These are phyloP conservation scores for Colletotrichum scovillei DNA, from an alignment of 2,329 filamentous ascomycete species.

Conservation along the genomic window DNA sequence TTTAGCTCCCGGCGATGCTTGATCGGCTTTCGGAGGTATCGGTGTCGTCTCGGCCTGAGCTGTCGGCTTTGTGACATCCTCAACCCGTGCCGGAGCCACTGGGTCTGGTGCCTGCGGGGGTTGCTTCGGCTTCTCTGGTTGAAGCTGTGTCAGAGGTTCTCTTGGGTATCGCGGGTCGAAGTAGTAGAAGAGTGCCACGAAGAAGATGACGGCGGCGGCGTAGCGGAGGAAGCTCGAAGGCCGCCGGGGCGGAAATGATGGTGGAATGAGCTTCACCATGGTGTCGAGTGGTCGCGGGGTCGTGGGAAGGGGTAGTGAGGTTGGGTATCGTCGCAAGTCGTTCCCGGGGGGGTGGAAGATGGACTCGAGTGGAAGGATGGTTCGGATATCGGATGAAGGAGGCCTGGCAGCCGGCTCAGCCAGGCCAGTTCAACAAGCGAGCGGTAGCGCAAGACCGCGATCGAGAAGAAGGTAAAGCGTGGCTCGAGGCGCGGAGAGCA, in stretches of 20 bases:
- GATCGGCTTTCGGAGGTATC: background rate
- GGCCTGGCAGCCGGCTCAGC: slow-evolving; percentile 33
- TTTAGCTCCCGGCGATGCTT: background rate
- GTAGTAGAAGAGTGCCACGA: slow-evolving; percentile 51
- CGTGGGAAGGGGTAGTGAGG: background rate
- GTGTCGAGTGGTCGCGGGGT: background rate
- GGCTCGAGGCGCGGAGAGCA: background rate
- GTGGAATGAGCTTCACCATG: slow-evolving; percentile 47
- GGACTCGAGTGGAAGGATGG: background rate
- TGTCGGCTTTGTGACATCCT: slow-evolving; percentile 27
- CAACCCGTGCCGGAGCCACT: slow-evolving; percentile 21
- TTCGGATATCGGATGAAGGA: background rate
- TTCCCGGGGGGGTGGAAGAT: background rate
- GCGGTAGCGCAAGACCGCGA: background rate
- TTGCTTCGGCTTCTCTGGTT: slow-evolving; percentile 26
- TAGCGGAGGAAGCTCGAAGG: slow-evolving; percentile 66
- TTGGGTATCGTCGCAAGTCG: background rate
- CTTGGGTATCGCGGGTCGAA: slow-evolving; percentile 32
- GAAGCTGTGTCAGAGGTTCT: slow-evolving; percentile 13
- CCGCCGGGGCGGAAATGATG: slow-evolving; percentile 55
- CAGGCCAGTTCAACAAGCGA: slow-evolving; percentile 23
- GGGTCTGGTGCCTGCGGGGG: slow-evolving; percentile 33
- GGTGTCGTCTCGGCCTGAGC: slow-evolving; percentile 19
- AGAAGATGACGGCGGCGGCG: slow-evolving; percentile 72
- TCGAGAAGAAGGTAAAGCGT: no score